Conservation (phyloP, 2,329 filamentous ascomycete genomes). For the Alternaria hordeiaustralica region DNA sequence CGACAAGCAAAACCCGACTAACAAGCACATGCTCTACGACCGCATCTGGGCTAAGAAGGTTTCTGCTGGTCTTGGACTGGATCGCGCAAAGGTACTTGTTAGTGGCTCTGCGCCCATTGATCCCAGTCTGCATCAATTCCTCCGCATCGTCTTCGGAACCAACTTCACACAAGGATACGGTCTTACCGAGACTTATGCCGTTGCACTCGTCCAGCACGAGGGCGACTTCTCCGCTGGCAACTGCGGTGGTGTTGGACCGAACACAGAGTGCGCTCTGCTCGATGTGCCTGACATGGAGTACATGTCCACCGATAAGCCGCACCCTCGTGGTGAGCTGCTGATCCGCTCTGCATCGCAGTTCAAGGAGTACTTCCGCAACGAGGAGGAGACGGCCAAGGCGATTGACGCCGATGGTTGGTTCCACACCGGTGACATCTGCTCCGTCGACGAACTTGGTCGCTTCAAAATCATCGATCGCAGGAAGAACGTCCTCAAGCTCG, state of each 20-base stretch:
- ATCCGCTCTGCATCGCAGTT: constrained; percentile 83
- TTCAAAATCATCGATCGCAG: constrained; percentile 94
- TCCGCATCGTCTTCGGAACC: constrained; percentile 81
- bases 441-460: constrained; percentile 82
- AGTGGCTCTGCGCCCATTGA: constrained; percentile 92
- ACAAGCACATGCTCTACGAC: constrained; percentile 79
- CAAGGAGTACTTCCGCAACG: constrained; percentile 87
- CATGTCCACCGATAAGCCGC: constrained; percentile 81
- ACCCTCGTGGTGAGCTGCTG: constrained; percentile 88
- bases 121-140: constrained; percentile 84
- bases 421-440: constrained; percentile 90
- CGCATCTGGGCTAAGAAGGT: constrained; percentile 93
- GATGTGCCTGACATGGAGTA: constrained; percentile 97
- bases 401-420: constrained; percentile 95
- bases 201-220: constrained; percentile 70
- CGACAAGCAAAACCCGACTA: constrained; percentile 74
- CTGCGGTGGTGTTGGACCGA: constrained; percentile 75
- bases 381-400: constrained; percentile 82
- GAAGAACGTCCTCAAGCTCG: constrained; percentile 99
- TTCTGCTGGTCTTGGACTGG: constrained; percentile 78
- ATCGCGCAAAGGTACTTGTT: constrained; percentile 74
- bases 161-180: constrained; percentile 88
- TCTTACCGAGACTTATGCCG: constrained; percentile 90
- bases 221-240: constrained; percentile 80
- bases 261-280: constrained; percentile 76